phyloP scores from a whole-genome alignment of 768 basidiomycete genomes.

The Suillus hirtellus region DNA sequence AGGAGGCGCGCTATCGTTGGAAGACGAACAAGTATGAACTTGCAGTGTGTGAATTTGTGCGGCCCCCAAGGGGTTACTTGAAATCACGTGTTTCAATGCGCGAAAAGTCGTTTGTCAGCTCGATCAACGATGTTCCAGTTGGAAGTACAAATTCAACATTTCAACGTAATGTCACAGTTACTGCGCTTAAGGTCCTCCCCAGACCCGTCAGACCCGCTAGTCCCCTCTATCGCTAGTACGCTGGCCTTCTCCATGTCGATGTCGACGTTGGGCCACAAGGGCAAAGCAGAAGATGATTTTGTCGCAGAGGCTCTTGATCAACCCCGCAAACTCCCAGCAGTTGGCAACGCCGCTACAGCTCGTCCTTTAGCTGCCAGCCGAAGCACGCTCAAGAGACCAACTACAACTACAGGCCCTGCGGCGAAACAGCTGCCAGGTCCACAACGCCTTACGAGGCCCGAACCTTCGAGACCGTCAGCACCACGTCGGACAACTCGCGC shows the following conservation, averaged over 20 bases:
- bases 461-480: slow-evolving; percentile 46
- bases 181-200: slow-evolving; percentile 18
- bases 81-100: slow-evolving; percentile 29
- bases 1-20: neutral
- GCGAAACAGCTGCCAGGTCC: slow-evolving; percentile 27
- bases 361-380: slow-evolving; percentile 54
- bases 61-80: neutral
- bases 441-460: slow-evolving; percentile 52
- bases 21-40: neutral
- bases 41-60: too few species aligned
- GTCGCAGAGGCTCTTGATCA: slow-evolving; percentile 53
- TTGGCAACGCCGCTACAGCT: slow-evolving; percentile 45
- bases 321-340: slow-evolving; percentile 65
- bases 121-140: neutral
- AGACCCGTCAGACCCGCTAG: slow-evolving; percentile 10
- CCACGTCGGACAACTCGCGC: slow-evolving; percentile 50
- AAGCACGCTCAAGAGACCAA: slow-evolving; percentile 32
- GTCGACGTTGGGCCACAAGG: slow-evolving; percentile 28
- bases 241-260: slow-evolving; percentile 2
- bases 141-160: slow-evolving; percentile 21
- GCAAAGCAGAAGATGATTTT: slow-evolving; percentile 36
- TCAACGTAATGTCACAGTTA: slow-evolving; percentile 20
- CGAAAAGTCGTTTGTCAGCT: slow-evolving; percentile 13
- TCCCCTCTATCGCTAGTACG: slow-evolving; percentile 8
- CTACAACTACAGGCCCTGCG: slow-evolving; percentile 10